These are phyloP conservation scores for Candida succiphila DNA, from an alignment of 805 yeast species.

Conservation along the genomic window DNA sequence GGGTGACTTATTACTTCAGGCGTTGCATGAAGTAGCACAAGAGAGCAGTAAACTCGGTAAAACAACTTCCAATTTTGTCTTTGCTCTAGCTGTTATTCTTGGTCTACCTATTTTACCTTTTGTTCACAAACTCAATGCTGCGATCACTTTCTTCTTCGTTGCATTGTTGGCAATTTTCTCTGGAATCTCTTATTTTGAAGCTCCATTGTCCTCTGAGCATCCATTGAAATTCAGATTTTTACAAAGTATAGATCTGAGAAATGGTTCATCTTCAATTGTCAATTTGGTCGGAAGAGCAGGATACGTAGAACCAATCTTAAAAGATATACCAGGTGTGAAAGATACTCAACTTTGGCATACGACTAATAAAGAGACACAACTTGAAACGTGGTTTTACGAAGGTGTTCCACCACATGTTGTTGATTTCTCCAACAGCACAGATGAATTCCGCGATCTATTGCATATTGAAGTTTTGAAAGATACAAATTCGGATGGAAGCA, in stretches of 20 bases:
- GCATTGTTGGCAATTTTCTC: slow-evolving; percentile 28
- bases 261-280: slow-evolving; percentile 26
- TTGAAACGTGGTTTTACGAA: slow-evolving; percentile 42
- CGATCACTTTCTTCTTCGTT: slow-evolving; percentile 34
- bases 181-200: slow-evolving; percentile 25
- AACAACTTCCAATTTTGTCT: slow-evolving; percentile 25
- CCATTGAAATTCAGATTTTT: slow-evolving; percentile 70
- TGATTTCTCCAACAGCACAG: slow-evolving; percentile 21
- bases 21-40: slow-evolving; percentile 59
- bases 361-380: slow-evolving; percentile 28
- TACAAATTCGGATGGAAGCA: slow-evolving; percentile 26
- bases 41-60: slow-evolving; percentile 43
- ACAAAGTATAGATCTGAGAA: slow-evolving; percentile 44
- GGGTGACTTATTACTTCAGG: slow-evolving; percentile 51
- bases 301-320: slow-evolving; percentile 33
- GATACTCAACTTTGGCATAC: slow-evolving; percentile 24
- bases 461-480: slow-evolving; percentile 40
- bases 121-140: slow-evolving; percentile 52
- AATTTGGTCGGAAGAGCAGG: slow-evolving; percentile 42
- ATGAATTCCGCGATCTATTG: slow-evolving; percentile 33
- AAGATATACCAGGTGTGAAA: slow-evolving; percentile 59
- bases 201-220: slow-evolving; percentile 49
- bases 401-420: slow-evolving; percentile 39
- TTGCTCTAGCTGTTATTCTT: slow-evolving; percentile 25
- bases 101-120: slow-evolving; percentile 56